Evolutionary conservation across 2,329 filamentous ascomycete species (phyloP), one percentile per base, ranked within the genome.

Genomic region (Bimuria novae-zelandiae): DNA sequence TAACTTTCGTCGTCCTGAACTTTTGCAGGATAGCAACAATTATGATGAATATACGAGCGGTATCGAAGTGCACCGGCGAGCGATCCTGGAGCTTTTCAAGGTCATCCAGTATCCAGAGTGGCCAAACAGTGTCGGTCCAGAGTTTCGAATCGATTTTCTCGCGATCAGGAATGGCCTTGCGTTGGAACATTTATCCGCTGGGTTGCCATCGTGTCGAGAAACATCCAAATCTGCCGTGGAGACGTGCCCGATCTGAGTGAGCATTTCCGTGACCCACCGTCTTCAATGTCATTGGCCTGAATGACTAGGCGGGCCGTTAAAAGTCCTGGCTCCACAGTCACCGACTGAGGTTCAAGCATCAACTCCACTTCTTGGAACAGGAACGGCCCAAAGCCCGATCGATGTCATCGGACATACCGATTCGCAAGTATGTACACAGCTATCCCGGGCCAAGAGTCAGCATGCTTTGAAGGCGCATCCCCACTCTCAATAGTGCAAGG

Each of bases 41-140:
- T 27, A 32, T n/a, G 40, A 50, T 23, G 40, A 54, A 7, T 5
- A 21, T 30, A 23, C 17, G 36, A 7, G 42, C 52, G 25, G 10
- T 12, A 22, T 12, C n/a, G 50, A 54, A 21, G 43, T 49, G 10
- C 53, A 52, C 22, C 39, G 37, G 6, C 52, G 57, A 45, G 51
- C 52, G 1, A 58, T 56, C 40, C 42, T 27, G 1, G 53, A 58
- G 19, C 33, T 61, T 54, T 52, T 43, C 22, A 58, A 30, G 51
- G 42, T 2, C 25, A 17, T 3, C 52, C 57, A 52, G 7, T 61
- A 52, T 23, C 44, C 30, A 27, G 5, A 29, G 3, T 61, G 58
- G 58, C 58, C 55, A 16, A 40, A 40, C 7, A 30, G 7, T 4
- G 27, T 55, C 2, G 23, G 16, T 10, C 33, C 49, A 14, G 45